Percentiles rank a stretch among this genome's conserved stretches.
Evolutionary conservation across 2,329 filamentous ascomycete species (phyloP).

Genomic region (Penicillium freii): DNA sequence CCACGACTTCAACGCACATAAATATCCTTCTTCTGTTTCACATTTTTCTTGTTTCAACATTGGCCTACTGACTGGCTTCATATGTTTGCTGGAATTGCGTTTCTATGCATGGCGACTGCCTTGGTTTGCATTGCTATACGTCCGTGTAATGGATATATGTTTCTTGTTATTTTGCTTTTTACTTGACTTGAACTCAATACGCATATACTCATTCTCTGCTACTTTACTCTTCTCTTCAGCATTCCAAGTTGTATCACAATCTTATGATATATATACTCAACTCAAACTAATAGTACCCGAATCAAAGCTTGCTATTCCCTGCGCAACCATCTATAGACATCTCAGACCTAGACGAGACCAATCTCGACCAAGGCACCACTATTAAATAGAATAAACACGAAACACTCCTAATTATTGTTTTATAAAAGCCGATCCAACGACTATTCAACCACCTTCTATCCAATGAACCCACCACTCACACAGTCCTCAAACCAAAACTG

Average conservation of each 20-base stretch:
- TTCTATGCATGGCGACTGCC: constrained; percentile 8
- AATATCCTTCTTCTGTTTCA: constrained; percentile 5
- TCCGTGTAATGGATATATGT: constrained; percentile 11
- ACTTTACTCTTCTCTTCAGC: not conserved
- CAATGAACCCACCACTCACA: not conserved
- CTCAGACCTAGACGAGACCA: not conserved
- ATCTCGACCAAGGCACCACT: not conserved
- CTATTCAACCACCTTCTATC: not conserved
- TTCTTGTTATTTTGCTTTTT: not conserved
- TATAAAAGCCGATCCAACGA: not conserved
- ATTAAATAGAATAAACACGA: not conserved
- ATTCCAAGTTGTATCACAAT: not conserved
- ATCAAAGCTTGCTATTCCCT: not conserved
- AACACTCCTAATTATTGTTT: not conserved
- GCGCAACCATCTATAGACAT: not conserved
- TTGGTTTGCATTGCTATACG: constrained; percentile 1
- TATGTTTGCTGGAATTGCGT: not conserved
- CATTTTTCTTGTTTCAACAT: constrained; percentile 1
- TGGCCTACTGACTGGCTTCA: not conserved
- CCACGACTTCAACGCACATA: constrained; percentile 5
- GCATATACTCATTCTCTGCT: no score
- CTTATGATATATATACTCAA: not conserved
- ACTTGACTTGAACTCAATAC: not conserved
- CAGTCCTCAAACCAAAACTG: not conserved
- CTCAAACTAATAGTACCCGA: not conserved